These are phyloP conservation scores for Irpex lacteus DNA, from an alignment of 1,284 basidiomycete species.

Conservation along the genomic window DNA sequence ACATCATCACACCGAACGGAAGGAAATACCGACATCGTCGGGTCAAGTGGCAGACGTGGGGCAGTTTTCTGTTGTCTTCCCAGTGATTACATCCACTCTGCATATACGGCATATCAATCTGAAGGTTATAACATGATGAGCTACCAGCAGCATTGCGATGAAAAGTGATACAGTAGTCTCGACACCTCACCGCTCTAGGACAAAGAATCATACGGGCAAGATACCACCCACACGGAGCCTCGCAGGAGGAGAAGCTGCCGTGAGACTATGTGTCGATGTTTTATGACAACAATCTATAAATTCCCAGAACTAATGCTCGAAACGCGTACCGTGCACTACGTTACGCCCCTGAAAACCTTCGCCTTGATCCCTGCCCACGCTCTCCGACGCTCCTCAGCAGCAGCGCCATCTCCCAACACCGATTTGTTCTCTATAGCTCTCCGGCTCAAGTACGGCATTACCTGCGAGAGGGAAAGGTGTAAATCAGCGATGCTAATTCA, in stretches of 20 bases:
- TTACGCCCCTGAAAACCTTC: slow-evolving; percentile 4
- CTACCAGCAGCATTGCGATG: too few species aligned
- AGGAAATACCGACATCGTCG: too few species aligned
- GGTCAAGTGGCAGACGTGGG: too few species aligned
- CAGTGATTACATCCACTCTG: too few species aligned
- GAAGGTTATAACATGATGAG: too few species aligned
- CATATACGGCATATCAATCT: too few species aligned
- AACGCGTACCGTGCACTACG: neutral
- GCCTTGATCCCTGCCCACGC: slow-evolving; percentile 36
- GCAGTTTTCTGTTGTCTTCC: too few species aligned
- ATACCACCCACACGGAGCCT: too few species aligned
- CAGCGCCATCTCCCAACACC: slow-evolving; percentile 53
- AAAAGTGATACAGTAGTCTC: too few species aligned
- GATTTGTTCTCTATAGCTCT: slow-evolving; percentile 73
- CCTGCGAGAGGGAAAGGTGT: slow-evolving; percentile 28
- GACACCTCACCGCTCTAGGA: too few species aligned
- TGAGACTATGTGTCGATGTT: neutral
- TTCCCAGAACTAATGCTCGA: neutral
- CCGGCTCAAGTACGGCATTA: slow-evolving; percentile 66
- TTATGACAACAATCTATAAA: neutral
- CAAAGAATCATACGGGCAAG: too few species aligned
- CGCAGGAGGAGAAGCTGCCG: neutral
- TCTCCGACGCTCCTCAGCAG: slow-evolving; percentile 42
- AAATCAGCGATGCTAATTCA: neutral
- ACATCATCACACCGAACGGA: too few species aligned